These are phyloP conservation scores for Striga asiatica DNA, from an alignment of 257 asterid species.

Conservation along the genomic window DNA sequence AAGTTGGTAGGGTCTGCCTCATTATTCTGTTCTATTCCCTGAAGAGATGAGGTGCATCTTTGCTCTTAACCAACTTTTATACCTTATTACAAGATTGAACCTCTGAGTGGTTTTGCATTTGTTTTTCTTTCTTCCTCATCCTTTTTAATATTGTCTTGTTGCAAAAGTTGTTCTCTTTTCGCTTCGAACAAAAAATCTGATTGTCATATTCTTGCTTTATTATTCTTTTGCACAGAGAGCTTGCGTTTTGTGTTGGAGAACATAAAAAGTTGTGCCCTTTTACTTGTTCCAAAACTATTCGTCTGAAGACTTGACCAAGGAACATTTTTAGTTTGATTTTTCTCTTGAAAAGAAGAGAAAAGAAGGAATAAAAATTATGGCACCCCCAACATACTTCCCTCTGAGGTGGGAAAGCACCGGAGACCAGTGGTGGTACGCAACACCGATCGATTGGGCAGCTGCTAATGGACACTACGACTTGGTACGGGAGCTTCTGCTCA, in stretches of 20 bases:
- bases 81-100: neutral
- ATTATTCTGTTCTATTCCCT: constrained; percentile 5
- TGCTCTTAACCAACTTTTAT: neutral
- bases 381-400: constrained; percentile 74
- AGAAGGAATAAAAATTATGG: constrained; percentile 25
- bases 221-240: no score
- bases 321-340: no score
- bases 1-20: constrained; percentile 18
- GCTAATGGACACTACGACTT: constrained; percentile 92
- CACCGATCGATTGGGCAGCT: constrained; percentile 95
- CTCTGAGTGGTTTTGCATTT: neutral
- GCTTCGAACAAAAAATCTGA: no score
- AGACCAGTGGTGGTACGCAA: constrained; percentile 99
- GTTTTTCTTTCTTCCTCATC: no score
- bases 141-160: no score
- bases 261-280: no score
- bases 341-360: neutral
- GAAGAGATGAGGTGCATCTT: no score
- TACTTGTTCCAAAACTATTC: no score
- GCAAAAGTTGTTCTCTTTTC: neutral
- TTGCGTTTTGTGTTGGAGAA: no score
- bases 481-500: constrained; percentile 80
- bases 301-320: no score
- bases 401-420: constrained; percentile 99
- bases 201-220: neutral